Evolutionary conservation across 169 alveolate species (phyloP), one percentile per base, ranked within the genome.

Genomic region (Amoebophrya sp.): DNA sequence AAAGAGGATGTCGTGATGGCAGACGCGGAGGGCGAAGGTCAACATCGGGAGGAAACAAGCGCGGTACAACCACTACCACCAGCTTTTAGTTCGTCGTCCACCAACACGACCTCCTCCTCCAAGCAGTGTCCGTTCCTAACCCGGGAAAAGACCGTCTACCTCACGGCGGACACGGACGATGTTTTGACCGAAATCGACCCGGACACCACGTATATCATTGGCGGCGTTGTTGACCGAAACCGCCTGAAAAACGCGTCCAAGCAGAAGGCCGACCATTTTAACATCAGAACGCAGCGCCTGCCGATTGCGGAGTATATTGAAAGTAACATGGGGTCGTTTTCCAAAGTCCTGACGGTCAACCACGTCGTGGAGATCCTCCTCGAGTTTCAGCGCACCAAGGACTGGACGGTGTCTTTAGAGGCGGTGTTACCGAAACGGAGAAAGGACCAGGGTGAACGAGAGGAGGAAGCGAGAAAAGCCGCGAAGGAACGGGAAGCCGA

Each of bases 151-250:
- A 29, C 55, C 40, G 77, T 90, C 7, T 92, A 92, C 39, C 47
- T 93, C 47, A 47, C 95, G 0, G 95, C 95, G 54, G 95, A 93
- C 83, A 91, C 95, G 39, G 92, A 92, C n/a, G 90, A 93, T 38
- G 89, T 89, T 23, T 40, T 93, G 91, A n/a, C 77, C 25, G n/a
- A 40, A 35, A 77, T 91, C 32, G 90, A 88, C 89, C 92, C 91
- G 55, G 40, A 91, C 0, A 77, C 55, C 23, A 77, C 91, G 47
- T 93, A 92, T 41, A 92, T 93, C 40, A 89, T 93, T 40, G 95
- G 95, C 14, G 95, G 95, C 29, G 66, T 93, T 54, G 93, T 93
- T 54, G 95, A 93, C 77, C 54, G 93, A 55, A 93, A 93, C 53
- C 91, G 90, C 39, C 92, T 91, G 35, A 93, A 93, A 89, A 89